phyloP scores from a whole-genome alignment of 2,329 filamentous ascomycete genomes.

The Calonectria pseudoreteaudii region DNA sequence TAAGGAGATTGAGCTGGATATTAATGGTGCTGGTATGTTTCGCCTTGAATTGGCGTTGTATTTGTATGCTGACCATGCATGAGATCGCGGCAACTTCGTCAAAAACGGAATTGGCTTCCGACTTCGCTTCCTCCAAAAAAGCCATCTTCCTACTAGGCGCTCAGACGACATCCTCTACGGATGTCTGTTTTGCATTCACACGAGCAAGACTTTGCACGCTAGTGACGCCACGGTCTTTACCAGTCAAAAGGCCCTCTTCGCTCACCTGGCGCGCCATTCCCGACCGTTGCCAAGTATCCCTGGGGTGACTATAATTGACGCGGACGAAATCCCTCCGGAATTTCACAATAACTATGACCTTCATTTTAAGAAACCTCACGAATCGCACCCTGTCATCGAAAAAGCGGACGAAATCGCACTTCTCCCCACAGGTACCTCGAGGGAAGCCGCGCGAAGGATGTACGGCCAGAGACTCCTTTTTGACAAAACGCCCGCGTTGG shows the following conservation, averaged over 20 bases:
- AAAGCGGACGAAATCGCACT: slow-evolving; percentile 53
- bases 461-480: slow-evolving; percentile 60
- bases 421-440: slow-evolving; percentile 59
- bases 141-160: slow-evolving; percentile 61
- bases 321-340: slow-evolving; percentile 52
- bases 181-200: slow-evolving; percentile 65
- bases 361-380: slow-evolving; percentile 57
- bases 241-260: slow-evolving; percentile 63
- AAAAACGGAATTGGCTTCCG: slow-evolving; percentile 62
- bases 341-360: slow-evolving; percentile 65
- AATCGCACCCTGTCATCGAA: slow-evolving; percentile 55
- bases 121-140: slow-evolving; percentile 67
- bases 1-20: slow-evolving; percentile 63
- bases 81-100: slow-evolving; percentile 61
- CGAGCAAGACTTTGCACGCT: slow-evolving; percentile 62
- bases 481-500: slow-evolving; percentile 58
- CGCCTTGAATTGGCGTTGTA: background rate
- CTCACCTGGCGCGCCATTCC: slow-evolving; percentile 65
- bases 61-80: slow-evolving; percentile 23
- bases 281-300: slow-evolving; percentile 63
- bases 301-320: slow-evolving; percentile 62
- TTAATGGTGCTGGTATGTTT: slow-evolving; percentile 59
- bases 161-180: slow-evolving; percentile 66
- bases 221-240: slow-evolving; percentile 70
- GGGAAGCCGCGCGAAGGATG: slow-evolving; percentile 59